A percentile compares a stretch with the other conserved stretches of the same genome.
These are phyloP conservation scores for Aspergillus pseudoglaucus DNA, from an alignment of 2,329 filamentous ascomycete genomes.

Conservation along the genomic window DNA sequence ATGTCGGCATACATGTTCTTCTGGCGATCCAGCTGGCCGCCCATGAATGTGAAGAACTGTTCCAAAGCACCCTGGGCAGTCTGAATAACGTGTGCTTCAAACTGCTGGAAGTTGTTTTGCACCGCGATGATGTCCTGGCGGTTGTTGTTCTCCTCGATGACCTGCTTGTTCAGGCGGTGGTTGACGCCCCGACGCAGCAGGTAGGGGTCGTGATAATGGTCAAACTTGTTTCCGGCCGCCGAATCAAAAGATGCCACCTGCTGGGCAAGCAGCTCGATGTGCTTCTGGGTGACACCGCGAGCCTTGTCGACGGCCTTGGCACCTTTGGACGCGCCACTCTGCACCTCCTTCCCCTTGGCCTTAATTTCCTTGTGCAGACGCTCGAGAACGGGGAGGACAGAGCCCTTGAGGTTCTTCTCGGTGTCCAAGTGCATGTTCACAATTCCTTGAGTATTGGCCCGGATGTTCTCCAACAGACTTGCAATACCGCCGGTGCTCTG, in stretches of 20 bases:
- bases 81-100: constrained; percentile 78
- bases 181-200: constrained; percentile 73
- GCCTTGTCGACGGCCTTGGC: constrained; percentile 90
- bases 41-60: constrained; percentile 74
- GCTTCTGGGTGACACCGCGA: constrained; percentile 79
- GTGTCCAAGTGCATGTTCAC: constrained; percentile 86
- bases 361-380: constrained; percentile 95
- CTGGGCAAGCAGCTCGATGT: constrained; percentile 88
- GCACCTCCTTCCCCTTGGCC: constrained; percentile 86
- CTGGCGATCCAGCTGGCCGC: constrained; percentile 73
- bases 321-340: constrained; percentile 70
- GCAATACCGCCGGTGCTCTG: constrained; percentile 80
- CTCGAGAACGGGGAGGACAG: constrained; percentile 80
- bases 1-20: constrained; percentile 80
- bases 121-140: constrained; percentile 82
- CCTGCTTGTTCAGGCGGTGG: constrained; percentile 81
- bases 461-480: constrained; percentile 89
- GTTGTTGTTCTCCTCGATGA: constrained; percentile 93
- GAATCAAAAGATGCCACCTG: constrained; percentile 76
- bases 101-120: constrained; percentile 82
- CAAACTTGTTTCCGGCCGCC: constrained; percentile 59
- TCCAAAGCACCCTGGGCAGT: constrained; percentile 76
- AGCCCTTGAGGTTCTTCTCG: constrained; percentile 79
- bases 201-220: constrained; percentile 76
- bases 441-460: constrained; percentile 81